Base-by-base conservation (phyloP, 2,329 filamentous ascomycete genomes). In the Alternaria ethzedia region DNA sequence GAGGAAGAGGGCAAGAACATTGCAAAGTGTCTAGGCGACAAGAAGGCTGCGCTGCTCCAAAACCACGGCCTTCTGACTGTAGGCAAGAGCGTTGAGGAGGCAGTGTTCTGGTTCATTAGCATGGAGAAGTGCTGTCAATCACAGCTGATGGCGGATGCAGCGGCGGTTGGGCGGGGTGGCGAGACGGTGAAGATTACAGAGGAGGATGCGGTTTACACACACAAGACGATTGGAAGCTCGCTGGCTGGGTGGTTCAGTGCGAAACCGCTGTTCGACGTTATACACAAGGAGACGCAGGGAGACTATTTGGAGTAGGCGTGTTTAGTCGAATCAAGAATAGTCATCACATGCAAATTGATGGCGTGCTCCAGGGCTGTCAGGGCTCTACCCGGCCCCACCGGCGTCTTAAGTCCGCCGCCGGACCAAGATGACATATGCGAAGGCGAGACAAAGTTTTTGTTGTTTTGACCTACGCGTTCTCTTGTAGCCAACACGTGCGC, bases 221-320 rank as follows among this genome's bases (percentile, higher is more conserved):
- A 87, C 71, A 87, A 90, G 78, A 85, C 87, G 0, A 82, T 93
- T 4, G 91, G 91, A 0, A 86, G 83, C 0, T 83, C 86, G 15
- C 73, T 77, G 32, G 89, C 87, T 0, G 91, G 71, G 11, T 93
- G 87, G 84, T 94, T 93, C 74, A 88, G 85, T 70, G 91, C 89
- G 6, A 89, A 89, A 81, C 90, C 91, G 15, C 70, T 90, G 66
- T 93, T 93, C 80, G 90, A 92, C 81, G 80, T 92, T 44, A 86
- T 91, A 65, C 86, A 89, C 71, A 85, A 85, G 74, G 87, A 90
- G 80, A 86, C 85, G 3, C 81, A 81, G 21, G 86, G 86, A 2
- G 85, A 86, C 11, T 88, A 89, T 75, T 71, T 89, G 67, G 73
- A 83, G 63, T 85, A 78, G 70, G 20, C 23, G 52, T 44, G 36